Evolutionary conservation across 140 eudicot genomes (phyloP).

Genomic region (Erigeron philadelphicus): DNA sequence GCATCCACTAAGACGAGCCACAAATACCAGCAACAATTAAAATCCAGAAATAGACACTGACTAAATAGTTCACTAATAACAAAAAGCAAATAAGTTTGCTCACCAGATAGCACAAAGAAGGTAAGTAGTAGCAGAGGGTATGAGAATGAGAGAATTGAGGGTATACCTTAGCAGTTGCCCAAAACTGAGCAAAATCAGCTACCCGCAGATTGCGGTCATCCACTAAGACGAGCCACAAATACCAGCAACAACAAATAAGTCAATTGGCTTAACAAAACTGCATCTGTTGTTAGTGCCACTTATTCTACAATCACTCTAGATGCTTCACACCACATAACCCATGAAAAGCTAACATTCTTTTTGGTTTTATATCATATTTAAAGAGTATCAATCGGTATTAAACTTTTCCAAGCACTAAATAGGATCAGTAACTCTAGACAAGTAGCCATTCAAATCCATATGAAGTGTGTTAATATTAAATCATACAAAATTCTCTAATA

Average conservation of each 20-base stretch:
- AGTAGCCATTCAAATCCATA: constrained; percentile 17
- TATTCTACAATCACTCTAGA: constrained; percentile 34
- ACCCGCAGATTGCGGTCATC: constrained; percentile 99
- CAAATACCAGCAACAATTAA: too few relatives aligned
- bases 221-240: constrained; percentile 94
- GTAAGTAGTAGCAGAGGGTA: constrained; percentile 33
- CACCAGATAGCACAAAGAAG: constrained; percentile 23
- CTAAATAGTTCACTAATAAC: background rate
- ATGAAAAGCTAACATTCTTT: constrained; percentile 23
- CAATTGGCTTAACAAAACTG: constrained; percentile 91
- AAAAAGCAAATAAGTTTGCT: constrained; percentile 6
- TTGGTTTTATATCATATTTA: constrained; percentile 19
- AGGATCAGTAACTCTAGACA: constrained; percentile 26
- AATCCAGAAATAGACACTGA: too few relatives aligned
- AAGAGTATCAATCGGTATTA: constrained; percentile 14
- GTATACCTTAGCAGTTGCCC: constrained; percentile 99
- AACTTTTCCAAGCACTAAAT: constrained; percentile 20
- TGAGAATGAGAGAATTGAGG: constrained; percentile 52
- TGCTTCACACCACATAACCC: constrained; percentile 21
- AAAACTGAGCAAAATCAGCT: constrained; percentile 99
- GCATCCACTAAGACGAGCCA: too few relatives aligned
- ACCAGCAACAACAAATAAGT: constrained; percentile 96
- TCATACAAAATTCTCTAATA: constrained; percentile 12
- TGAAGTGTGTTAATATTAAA: constrained; percentile 6
- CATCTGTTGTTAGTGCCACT: constrained; percentile 86